Evolutionary conservation across 495 filamentous ascomycete species (phyloP), one percentile per base, ranked within the genome.

Genomic region (Letharia columbiana): DNA sequence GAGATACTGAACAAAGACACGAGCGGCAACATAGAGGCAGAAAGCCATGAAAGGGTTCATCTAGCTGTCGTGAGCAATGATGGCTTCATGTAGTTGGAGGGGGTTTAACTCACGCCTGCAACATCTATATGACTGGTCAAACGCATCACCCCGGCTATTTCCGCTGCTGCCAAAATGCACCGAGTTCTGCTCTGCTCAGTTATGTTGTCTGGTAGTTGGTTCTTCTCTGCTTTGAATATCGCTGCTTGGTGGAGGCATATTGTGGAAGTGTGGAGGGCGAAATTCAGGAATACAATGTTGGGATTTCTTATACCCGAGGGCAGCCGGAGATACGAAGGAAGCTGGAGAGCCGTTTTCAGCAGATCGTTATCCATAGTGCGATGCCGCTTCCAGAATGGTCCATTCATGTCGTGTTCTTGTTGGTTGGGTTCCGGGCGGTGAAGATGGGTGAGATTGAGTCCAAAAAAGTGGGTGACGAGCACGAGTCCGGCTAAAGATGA

Each of bases 221-320:
- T 89, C 75, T 91, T 93, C 70, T 97, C 92, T 0, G 94, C 91
- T 74, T 96, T 98, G 82, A 91, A 96, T 28, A 98, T 97, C 28
- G 94, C 95, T 10, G 95, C 95, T 74, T 99, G 94, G 73, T 99
- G 94, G 10, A 98, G 82, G 75, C 95, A 98, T 54, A 99, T 98
- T 3, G 91, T 94, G 2, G 92, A 95, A 0, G 94, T 96, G 72
- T 98, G 94, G 44, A 98, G 91, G 71, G 88, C 90, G 90, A 98
- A 96, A 67, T 98, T 98, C 42, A 90, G 87, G 72, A 97, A 98
- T 28, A 99, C 86, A 61, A 95, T 86, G 70, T 97, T 99, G 11
- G 91, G 80, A 73, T 95, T 88, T 15, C 78, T 75, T 54, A 96
- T 80, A 0, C 90, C 92, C 50, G 74, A 75, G 4, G 95, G 92